Conservation (phyloP, 495 filamentous ascomycete species). For the Penicillium chermesinum region DNA sequence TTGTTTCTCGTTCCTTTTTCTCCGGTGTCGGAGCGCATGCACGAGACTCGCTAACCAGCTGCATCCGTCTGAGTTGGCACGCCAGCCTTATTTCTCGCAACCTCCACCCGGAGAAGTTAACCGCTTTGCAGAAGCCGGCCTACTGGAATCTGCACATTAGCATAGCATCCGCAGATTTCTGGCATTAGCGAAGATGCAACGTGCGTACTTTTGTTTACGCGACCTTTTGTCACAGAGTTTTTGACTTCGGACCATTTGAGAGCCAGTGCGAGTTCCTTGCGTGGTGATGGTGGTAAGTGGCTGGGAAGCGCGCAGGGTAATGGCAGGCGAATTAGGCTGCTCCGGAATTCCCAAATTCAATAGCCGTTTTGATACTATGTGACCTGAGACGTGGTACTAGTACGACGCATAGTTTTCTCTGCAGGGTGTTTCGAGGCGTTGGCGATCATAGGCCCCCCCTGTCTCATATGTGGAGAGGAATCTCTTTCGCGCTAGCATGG, state of each 20-base stretch:
- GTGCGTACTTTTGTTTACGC: background rate
- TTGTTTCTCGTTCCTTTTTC: background rate
- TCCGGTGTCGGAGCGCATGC: slow-evolving; percentile 2
- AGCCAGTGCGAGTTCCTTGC: background rate
- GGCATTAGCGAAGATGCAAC: slow-evolving; percentile 11
- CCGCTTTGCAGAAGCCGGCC: slow-evolving; percentile 5
- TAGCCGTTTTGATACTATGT: background rate
- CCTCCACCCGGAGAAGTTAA: slow-evolving; percentile 11
- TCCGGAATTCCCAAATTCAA: background rate
- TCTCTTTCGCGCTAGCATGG: background rate
- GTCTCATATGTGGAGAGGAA: background rate
- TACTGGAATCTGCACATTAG: slow-evolving; percentile 17
- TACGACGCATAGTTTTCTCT: background rate
- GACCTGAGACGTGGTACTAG: background rate
- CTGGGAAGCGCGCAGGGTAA: background rate
- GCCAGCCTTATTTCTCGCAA: background rate
- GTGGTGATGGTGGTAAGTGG: background rate
- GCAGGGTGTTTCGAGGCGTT: background rate
- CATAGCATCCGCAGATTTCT: slow-evolving; percentile 12
- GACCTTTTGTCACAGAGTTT: background rate
- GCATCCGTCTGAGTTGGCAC: slow-evolving; percentile 8
- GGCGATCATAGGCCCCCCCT: background rate
- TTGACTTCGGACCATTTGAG: too few species aligned
- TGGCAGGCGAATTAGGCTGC: background rate
- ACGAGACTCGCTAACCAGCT: slow-evolving; percentile 8